Evolutionary conservation across 495 filamentous ascomycete species (phyloP).

Genomic region (Aspergillus sclerotioniger): DNA sequence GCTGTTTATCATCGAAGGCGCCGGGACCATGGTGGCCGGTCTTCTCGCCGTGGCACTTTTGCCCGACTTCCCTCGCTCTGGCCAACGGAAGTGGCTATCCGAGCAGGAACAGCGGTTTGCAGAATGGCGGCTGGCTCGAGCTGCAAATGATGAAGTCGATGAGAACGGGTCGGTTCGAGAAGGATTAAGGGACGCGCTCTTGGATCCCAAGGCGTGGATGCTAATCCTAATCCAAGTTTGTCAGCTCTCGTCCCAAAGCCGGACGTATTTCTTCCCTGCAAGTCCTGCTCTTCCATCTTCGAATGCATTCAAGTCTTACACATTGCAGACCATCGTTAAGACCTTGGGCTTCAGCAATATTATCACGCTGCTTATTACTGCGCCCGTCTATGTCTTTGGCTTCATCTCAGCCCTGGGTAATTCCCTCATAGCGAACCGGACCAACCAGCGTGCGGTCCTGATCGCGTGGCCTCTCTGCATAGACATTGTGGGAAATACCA

Average conservation of each 20-base stretch:
- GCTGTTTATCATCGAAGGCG: slow-evolving; percentile 25
- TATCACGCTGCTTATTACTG: slow-evolving; percentile 28
- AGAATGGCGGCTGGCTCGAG: slow-evolving; percentile 15
- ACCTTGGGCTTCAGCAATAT: slow-evolving; percentile 30
- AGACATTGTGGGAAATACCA: slow-evolving; percentile 20
- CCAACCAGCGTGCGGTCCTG: slow-evolving; percentile 26
- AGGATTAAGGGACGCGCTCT: slow-evolving; percentile 21
- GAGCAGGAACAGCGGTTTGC: slow-evolving; percentile 22
- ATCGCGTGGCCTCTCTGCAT: slow-evolving; percentile 18
- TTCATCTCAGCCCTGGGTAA: slow-evolving; percentile 29
- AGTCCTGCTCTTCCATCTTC: background rate
- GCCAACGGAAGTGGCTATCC: slow-evolving; percentile 22
- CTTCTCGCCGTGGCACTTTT: slow-evolving; percentile 18
- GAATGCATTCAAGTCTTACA: background rate
- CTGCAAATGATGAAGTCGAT: slow-evolving; percentile 19
- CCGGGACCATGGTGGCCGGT: slow-evolving; percentile 24
- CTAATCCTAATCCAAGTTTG: slow-evolving; percentile 25
- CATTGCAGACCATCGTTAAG: slow-evolving; percentile 25
- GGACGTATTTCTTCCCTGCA: slow-evolving; percentile 24
- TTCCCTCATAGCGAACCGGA: slow-evolving; percentile 54
- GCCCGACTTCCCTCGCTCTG: slow-evolving; percentile 22
- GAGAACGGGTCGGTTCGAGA: slow-evolving; percentile 19
- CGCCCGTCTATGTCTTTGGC: slow-evolving; percentile 30
- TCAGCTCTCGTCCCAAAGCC: slow-evolving; percentile 26
- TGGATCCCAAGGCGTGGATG: slow-evolving; percentile 27